Conservation (phyloP, 169 alveolate species). For the Plasmodium blacklocki region DNA sequence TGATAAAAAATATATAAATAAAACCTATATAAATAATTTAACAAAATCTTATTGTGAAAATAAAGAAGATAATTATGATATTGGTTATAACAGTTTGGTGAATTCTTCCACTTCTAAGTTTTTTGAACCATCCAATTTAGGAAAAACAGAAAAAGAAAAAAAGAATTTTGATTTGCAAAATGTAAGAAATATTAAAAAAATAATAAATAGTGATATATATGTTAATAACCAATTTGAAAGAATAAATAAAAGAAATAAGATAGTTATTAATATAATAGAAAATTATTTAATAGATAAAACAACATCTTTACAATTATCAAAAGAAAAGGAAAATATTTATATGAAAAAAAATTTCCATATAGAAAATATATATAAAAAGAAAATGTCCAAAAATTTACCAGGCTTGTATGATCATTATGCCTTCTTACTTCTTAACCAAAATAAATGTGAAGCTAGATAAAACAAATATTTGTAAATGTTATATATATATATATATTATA, state of each 20-base stretch:
- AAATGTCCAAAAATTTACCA: slow-evolving; percentile 20
- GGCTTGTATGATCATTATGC: slow-evolving; percentile 61
- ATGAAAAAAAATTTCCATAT: slow-evolving; percentile 10
- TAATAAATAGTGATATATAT: slow-evolving; percentile 70
- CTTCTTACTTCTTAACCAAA: slow-evolving; percentile 39
- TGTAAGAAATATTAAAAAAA: slow-evolving; percentile 73
- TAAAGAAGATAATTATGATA: slow-evolving; percentile 24
- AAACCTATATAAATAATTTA: slow-evolving; percentile 18
- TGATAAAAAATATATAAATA: slow-evolving; percentile 22
- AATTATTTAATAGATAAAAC: slow-evolving; percentile 40
- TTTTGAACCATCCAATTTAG: slow-evolving; percentile 13
- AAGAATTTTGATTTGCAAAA: slow-evolving; percentile 35
- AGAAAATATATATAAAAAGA: slow-evolving; percentile 23
- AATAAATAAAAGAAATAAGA: slow-evolving; percentile 73
- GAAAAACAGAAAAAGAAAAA: slow-evolving; percentile 22
- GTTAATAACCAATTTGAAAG: slow-evolving; percentile 56
- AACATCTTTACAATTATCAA: slow-evolving; percentile 32
- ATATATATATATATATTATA: no score
- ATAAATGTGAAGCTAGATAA: slow-evolving; percentile 44
- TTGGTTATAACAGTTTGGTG: slow-evolving; percentile 15
- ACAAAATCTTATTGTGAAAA: slow-evolving; percentile 16
- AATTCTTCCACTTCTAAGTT: neutral
- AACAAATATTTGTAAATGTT: slow-evolving; percentile 2
- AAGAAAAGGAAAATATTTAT: slow-evolving; percentile 30
- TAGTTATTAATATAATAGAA: slow-evolving; percentile 64